A percentile compares a stretch with the other conserved stretches of the same genome.
These are phyloP conservation scores for Salix viminalis DNA, from an alignment of 345 rosid species.

Conservation along the genomic window DNA sequence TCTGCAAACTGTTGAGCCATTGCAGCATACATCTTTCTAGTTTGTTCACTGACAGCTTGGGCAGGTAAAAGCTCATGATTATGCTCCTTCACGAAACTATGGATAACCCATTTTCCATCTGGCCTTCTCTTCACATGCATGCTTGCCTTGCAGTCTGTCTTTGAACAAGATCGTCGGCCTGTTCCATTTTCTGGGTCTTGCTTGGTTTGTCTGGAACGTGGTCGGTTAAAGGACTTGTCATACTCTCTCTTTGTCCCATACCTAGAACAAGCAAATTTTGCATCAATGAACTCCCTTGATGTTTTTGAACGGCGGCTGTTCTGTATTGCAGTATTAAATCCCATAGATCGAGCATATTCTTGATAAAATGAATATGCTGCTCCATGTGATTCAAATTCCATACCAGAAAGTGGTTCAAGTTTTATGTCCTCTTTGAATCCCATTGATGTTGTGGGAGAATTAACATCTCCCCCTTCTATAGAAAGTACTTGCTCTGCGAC, in stretches of 20 bases:
- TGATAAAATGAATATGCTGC: conserved; percentile 63
- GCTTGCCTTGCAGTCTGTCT: conserved; percentile 71
- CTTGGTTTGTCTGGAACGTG: conserved; percentile 54
- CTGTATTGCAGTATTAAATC: conserved; percentile 58
- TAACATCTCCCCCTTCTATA: conserved; percentile 30
- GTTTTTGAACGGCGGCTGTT: conserved; percentile 68
- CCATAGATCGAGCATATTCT: conserved; percentile 66
- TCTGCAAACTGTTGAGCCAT: conserved; percentile 72
- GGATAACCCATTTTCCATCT: conserved; percentile 65
- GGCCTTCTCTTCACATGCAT: conserved; percentile 74
- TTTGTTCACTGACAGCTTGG: conserved; percentile 70
- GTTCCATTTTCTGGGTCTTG: conserved; percentile 53
- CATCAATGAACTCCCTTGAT: conserved; percentile 65
- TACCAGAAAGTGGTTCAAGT: conserved; percentile 60
- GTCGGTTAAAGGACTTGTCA: conserved; percentile 52
- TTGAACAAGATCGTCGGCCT: conserved; percentile 47
- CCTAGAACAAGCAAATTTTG: conserved; percentile 73
- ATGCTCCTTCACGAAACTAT: conserved; percentile 60
- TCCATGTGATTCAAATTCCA: conserved; percentile 57
- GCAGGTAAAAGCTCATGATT: conserved; percentile 71
- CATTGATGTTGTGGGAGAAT: conserved; percentile 24
- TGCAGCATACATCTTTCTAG: conserved; percentile 63
- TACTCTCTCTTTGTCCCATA: conserved; percentile 62
- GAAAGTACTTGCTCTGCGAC: conserved; percentile 32
- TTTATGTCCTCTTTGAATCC: conserved; percentile 39